Conservation (phyloP, 208 protist species). For the Acanthamoeba lugdunensis region DNA sequence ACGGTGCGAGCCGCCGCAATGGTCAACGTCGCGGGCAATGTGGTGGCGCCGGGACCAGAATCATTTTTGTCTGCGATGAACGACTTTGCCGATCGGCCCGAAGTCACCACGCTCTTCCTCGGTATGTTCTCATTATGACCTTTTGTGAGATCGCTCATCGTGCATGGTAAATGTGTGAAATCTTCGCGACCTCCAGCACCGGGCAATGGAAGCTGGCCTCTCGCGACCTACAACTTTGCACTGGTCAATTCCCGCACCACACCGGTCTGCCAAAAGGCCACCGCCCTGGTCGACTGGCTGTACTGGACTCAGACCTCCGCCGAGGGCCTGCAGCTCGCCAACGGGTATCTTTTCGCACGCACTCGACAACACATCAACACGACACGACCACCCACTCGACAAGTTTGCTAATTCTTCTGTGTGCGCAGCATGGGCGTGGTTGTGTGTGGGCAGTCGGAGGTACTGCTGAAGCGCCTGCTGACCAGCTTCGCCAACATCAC, state of each 20-base stretch:
- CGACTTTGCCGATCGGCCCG: constrained; percentile 7
- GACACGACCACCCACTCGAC: neutral
- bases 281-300: constrained; percentile 18
- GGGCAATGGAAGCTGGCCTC: constrained; percentile 20
- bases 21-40: constrained; percentile 65
- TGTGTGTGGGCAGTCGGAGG: neutral
- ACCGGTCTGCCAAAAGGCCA: constrained; percentile 18
- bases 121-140: neutral
- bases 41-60: neutral
- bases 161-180: neutral
- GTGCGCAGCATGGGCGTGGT: neutral
- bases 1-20: constrained; percentile 20
- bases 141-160: neutral
- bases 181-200: neutral
- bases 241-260: constrained; percentile 11
- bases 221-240: neutral
- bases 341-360: neutral
- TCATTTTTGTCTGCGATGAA: neutral
- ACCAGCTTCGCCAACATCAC: constrained; percentile 46
- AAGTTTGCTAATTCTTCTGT: neutral
- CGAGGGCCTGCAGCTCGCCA: neutral
- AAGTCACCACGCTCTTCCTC: neutral
- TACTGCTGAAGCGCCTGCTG: neutral
- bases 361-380: neutral
- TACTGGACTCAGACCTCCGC: constrained; percentile 19